Base-by-base conservation (phyloP, 768 basidiomycete species). In the Lentinula detonsa region DNA sequence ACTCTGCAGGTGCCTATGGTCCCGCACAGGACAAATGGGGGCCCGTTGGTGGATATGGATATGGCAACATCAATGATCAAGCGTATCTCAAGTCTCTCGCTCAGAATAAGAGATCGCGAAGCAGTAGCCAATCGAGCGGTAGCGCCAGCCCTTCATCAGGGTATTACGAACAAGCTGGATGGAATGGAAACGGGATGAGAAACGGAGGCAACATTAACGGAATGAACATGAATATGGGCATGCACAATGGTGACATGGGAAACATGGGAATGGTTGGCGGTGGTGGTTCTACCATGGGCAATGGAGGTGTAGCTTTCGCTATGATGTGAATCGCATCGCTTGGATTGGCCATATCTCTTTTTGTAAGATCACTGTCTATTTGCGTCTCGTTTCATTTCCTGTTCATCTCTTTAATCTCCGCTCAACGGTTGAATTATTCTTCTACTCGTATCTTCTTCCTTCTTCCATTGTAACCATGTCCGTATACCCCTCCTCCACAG, bases 51-150 rank as follows among this genome's bases (percentile, higher is more conserved):
- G 46, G 46, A 21, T 56, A 43, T n/a, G 50, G 31, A 15, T n/a
- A 49, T n/a, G 59, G 59, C 39, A 60, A 59, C 7, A 45, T n/a
- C 43, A 34, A 52, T 31, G 59, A 52, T 18, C 48, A 60, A 35
- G 48, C 50, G 28, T 50, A 42, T 34, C 28, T 50, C 11, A 49
- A 31, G 33, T 51, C 48, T 39, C 59, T 52, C 28, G 59, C 59
- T 33, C 56, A 43, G 56, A 43, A 28, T 28, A 60, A 49, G 40
- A 37, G 75, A 61, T 67, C 49, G 60, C 69, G 50, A 69, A 71
- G 63, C 62, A 70, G 67, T 48, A 68, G 54, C 69, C 69, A 33
- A 68, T 70, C 64, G 67, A 67, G 23, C 0, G 67, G 16, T 71
- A 62, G 55, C 42, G 49, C 61, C 15, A 60, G 59, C 39, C 55